Base-by-base conservation (phyloP, 768 basidiomycete species). In the Pisolithus sp. region DNA sequence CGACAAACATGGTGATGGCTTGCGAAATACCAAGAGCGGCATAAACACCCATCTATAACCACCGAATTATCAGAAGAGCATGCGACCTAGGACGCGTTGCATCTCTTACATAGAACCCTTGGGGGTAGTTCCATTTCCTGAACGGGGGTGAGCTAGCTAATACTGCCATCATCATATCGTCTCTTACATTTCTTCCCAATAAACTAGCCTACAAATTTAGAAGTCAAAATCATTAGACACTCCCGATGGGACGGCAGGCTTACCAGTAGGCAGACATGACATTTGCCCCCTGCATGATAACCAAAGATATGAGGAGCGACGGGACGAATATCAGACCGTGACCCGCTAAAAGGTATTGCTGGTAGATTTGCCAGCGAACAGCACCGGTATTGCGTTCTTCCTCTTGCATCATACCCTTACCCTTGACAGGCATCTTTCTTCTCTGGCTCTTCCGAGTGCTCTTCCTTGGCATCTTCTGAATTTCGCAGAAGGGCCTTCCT, bases 311-410 rank as follows among this genome's bases (percentile, higher is more conserved):
- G 5, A 88, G 20, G 39, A 95, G 63, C 18, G 86, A 49, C 0
- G 93, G 90, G 1, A 93, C 55, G 18, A 89, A 72, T 47, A 85
- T 56, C 4, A 53, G 54, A 12, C 89, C 91, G 28, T 80, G 79
- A 1, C 83, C 93, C 4, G 90, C 89, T 30, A 71, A 66, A 46
- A 87, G 61, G 64, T 92, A 95, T 31, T 76, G 56, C 21, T 48
- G 49, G 50, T 72, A 77, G 26, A 77, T 72, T 50, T 38, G 44
- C 28, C 39, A 45, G 24, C 54, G 40, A 23, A 67, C 57, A 0
- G 87, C 79, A 4, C 91, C 93, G 0, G 80, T 83, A 57, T 86
- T 86, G 17, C 91, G 75, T 63, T 93, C 90, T 67, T 94, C 93
- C 23, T 71, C 73, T 60, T 92, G 88, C 89, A 93, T 94, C 40